phyloP scores from a whole-genome alignment of 352 stramenopile genomes.

The Phytophthora tubulina region DNA sequence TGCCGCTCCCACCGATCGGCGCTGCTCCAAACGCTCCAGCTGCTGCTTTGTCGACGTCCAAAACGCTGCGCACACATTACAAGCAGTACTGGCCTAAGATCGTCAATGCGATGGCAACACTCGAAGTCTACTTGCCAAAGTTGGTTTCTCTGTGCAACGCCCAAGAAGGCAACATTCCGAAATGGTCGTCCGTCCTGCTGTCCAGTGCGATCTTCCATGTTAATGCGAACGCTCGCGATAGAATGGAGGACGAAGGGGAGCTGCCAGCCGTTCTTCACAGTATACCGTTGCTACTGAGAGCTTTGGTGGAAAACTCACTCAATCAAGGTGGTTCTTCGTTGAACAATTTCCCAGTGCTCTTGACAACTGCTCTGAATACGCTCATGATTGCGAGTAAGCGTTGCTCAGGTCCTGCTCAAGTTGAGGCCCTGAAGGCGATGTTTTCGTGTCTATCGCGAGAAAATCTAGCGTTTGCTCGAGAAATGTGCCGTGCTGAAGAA shows the following conservation, averaged over 20 bases:
- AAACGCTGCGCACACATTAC: conserved; percentile 47
- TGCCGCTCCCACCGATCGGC: conserved; percentile 37
- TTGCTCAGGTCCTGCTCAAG: conserved; percentile 39
- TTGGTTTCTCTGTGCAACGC: conserved; percentile 19
- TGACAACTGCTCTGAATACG: conserved; percentile 44
- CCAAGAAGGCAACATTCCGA: conserved; percentile 22
- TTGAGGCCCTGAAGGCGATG: conserved; percentile 54
- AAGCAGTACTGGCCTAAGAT: conserved; percentile 74
- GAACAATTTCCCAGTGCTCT: conserved; percentile 35
- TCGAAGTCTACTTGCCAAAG: conserved; percentile 46
- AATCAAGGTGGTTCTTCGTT: conserved; percentile 22
- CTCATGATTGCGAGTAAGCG: conserved; percentile 53
- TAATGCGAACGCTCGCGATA: conserved; percentile 50
- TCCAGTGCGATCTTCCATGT: conserved; percentile 59
- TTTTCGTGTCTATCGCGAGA: conserved; percentile 53
- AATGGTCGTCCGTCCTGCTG: conserved; percentile 45
- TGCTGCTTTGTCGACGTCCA: conserved; percentile 15
- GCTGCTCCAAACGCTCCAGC: conserved; percentile 13
- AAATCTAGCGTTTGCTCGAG: conserved; percentile 40
- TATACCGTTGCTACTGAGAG: conserved; percentile 49
- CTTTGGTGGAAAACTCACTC: conserved; percentile 15
- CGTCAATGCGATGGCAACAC: conserved; percentile 50
- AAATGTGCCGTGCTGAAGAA: conserved; percentile 22
- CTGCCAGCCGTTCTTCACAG: conserved; percentile 49
- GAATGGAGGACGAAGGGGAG: conserved; percentile 50